phyloP scores from a whole-genome alignment of 192 early-diverging fungal species.

The Lobosporangium transversale region DNA sequence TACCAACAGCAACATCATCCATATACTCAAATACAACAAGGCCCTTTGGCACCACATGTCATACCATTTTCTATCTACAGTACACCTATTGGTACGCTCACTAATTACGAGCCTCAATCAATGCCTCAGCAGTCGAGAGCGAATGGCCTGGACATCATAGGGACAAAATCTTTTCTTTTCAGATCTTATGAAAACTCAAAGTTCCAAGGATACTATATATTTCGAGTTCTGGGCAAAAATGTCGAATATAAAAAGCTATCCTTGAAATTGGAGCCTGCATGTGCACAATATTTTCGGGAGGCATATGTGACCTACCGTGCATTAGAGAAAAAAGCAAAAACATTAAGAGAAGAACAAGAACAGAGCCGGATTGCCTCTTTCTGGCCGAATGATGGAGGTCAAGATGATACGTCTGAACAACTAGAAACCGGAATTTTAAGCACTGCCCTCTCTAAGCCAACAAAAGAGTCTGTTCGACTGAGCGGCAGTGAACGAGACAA shows the following conservation, averaged over 20 bases:
- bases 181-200: slow-evolving; percentile 20
- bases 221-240: slow-evolving; percentile 20
- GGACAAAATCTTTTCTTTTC: slow-evolving; percentile 34
- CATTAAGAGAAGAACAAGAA: slow-evolving; percentile 9
- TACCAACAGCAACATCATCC: background rate
- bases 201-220: slow-evolving; percentile 39
- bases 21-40: background rate
- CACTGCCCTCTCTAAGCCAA: background rate
- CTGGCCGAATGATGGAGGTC: background rate
- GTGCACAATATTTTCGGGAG: slow-evolving; percentile 34
- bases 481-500: background rate
- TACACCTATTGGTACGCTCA: background rate
- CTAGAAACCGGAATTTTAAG: background rate
- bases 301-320: slow-evolving; percentile 28
- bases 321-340: slow-evolving; percentile 24
- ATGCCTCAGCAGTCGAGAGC: background rate
- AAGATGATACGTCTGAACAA: background rate
- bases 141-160: background rate
- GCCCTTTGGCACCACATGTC: slow-evolving; percentile 2
- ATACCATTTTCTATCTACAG: slow-evolving; percentile 1
- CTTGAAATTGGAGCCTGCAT: slow-evolving; percentile 4
- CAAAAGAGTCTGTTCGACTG: background rate
- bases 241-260: slow-evolving; percentile 39
- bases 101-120: background rate
- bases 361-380: background rate